A percentile compares a stretch with the other conserved stretches of the same genome.
Conservation (phyloP, 1,139 yeast species). For the Protomyces pachydermus region DNA sequence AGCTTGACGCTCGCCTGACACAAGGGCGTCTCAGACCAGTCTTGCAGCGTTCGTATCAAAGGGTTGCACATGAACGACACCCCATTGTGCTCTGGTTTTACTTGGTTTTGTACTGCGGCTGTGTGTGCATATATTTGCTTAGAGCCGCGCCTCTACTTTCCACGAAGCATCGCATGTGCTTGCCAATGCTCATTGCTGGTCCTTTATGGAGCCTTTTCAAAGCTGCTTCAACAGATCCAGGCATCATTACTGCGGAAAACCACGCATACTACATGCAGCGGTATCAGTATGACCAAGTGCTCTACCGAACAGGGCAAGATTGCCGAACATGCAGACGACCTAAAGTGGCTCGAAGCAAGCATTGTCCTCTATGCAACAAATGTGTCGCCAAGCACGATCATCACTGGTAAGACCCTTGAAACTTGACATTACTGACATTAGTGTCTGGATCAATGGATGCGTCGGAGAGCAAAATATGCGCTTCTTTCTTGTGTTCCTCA, state of each 20-base stretch:
- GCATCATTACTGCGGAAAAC: conserved; percentile 40
- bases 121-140: conserved; percentile 4
- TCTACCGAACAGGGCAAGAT: conserved; percentile 44
- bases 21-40: conserved; percentile 30
- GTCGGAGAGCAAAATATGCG: conserved; percentile 71
- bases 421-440: neutral
- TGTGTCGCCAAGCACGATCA: conserved; percentile 77
- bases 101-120: conserved; percentile 15
- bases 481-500: conserved; percentile 62
- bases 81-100: conserved; percentile 31
- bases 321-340: conserved; percentile 58
- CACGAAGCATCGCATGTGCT: conserved; percentile 39
- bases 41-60: conserved; percentile 20
- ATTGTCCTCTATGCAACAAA: conserved; percentile 65
- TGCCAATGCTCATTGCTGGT: conserved; percentile 37
- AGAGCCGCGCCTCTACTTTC: conserved; percentile 44
- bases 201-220: conserved; percentile 46
- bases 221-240: conserved; percentile 57
- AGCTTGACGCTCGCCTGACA: conserved; percentile 33
- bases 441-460: conserved; percentile 77
- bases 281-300: conserved; percentile 52
- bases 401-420: conserved; percentile 55
- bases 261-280: conserved; percentile 35
- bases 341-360: conserved; percentile 68
- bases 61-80: conserved; percentile 32